Conservation (phyloP, 306 rosid species). For the Pyrus communis region DNA sequence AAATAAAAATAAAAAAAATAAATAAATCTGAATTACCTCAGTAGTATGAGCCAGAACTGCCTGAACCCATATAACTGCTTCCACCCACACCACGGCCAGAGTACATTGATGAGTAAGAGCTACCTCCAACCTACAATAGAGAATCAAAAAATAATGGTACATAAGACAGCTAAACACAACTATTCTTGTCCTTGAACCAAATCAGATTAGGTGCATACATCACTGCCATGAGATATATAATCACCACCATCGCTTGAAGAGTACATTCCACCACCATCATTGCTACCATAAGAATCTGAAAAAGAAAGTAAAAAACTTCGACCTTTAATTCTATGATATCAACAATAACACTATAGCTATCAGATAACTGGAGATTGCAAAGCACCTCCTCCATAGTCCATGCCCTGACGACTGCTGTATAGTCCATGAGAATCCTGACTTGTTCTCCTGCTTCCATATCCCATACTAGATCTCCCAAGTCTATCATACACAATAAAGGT, state of each 20-base stretch:
- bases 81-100: slow-evolving; percentile 68
- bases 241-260: slow-evolving; percentile 83
- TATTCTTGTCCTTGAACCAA: neutral
- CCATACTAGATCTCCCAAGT: slow-evolving; percentile 64
- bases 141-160: neutral
- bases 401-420: slow-evolving; percentile 68
- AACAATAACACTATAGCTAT: neutral
- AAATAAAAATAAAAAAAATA: neutral
- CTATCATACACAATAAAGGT: slow-evolving; percentile 31
- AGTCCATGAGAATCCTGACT: slow-evolving; percentile 60
- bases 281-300: slow-evolving; percentile 67
- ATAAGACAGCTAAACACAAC: neutral
- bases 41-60: slow-evolving; percentile 83
- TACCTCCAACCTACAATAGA: slow-evolving; percentile 60
- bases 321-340: neutral
- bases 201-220: slow-evolving; percentile 44
- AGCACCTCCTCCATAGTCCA: slow-evolving; percentile 53
- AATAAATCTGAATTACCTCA: slow-evolving; percentile 43
- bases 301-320: neutral
- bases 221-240: slow-evolving; percentile 66
- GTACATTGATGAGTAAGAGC: slow-evolving; percentile 73
- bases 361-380: neutral
- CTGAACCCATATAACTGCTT: slow-evolving; percentile 67
- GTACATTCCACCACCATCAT: slow-evolving; percentile 65
- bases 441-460: slow-evolving; percentile 69